Evolutionary conservation across 306 rosid species (phyloP), one percentile per base, ranked within the genome.

Genomic region (Lupinus albus): DNA sequence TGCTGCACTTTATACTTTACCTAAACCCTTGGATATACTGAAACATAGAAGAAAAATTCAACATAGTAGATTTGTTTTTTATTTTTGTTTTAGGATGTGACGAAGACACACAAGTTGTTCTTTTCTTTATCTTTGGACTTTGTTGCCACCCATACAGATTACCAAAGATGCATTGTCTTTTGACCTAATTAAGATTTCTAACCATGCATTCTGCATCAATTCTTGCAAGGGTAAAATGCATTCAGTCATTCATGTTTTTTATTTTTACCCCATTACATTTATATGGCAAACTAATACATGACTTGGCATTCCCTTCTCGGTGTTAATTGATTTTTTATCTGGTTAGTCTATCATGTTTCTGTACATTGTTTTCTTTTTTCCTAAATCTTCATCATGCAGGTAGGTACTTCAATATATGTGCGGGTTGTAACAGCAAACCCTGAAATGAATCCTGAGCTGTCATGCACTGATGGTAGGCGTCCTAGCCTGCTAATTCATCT

Each of bases 361-460:
- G 64, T 30, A n/a, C 8, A 35, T 38, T 48, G 28, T 16, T 61
- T 78, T 59, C 35, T 35, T 8, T 72, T 72, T 66, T 44, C 64
- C 70, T 80, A 74, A 75, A 47, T 44, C 49, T 41, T 79, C 59
- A 14, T 63, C 60, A 74, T 67, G 80, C 91, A 90, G 95, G 81
- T 51, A 45, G 99, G 95, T 72, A 79, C 92, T 56, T 81, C 90
- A 82, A 72, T 90, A 54, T 90, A 86, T 32, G 85, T 78, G 50
- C 86, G 97, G 63, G 84, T 94, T 25, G 97, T 82, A 63, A 90
- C 85, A 77, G 96, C 90, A 70, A 94, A 79, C 79, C 89, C 87
- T 46, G 90, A 89, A 76, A 81, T 90, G 87, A 94, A 90, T 82
- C 97, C 99, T 5, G 97, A 90, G 75, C 76, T 94, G 59, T 76